Percentiles rank a stretch among this genome's conserved stretches.
Evolutionary conservation across 306 rosid genomes (phyloP).

Genomic region (Prunus persica): DNA sequence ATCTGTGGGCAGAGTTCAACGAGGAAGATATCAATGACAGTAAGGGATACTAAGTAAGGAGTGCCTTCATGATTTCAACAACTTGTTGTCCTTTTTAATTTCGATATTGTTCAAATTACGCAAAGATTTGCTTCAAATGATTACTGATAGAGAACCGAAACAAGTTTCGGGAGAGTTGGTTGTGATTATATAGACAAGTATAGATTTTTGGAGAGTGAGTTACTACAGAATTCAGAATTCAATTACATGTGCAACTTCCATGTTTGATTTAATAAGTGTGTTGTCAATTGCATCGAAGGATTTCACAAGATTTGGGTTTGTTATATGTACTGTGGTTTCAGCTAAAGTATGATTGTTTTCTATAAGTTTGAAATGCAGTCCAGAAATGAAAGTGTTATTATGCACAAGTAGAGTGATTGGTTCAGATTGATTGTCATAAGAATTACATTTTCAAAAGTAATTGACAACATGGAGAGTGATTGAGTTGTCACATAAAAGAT

Average conservation of each 20-base stretch:
- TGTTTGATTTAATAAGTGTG: neutral
- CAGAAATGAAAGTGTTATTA: neutral
- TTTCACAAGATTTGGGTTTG: neutral
- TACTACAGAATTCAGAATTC: neutral
- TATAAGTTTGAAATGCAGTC: neutral
- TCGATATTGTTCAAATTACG: constrained; percentile 1
- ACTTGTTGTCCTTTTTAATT: constrained; percentile 45
- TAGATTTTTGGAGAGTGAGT: neutral
- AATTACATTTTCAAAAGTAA: neutral
- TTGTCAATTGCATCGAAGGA: neutral
- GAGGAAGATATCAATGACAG: constrained; percentile 32
- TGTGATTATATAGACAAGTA: neutral
- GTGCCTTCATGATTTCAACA: constrained; percentile 39
- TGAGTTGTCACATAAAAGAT: neutral
- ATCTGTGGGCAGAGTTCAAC: constrained; percentile 27
- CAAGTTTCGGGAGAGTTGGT: neutral
- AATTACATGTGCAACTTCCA: neutral
- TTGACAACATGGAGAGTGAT: neutral
- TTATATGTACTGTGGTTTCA: neutral
- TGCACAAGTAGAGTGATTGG: too few species aligned
- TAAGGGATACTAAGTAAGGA: constrained; percentile 13
- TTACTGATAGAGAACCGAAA: constrained; percentile 2
- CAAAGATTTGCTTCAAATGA: neutral
- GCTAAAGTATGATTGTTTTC: neutral
- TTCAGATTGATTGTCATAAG: neutral